Evolutionary conservation across 371 early-diverging fungal species (phyloP).

Genomic region (Phascolomyces articulosus): DNA sequence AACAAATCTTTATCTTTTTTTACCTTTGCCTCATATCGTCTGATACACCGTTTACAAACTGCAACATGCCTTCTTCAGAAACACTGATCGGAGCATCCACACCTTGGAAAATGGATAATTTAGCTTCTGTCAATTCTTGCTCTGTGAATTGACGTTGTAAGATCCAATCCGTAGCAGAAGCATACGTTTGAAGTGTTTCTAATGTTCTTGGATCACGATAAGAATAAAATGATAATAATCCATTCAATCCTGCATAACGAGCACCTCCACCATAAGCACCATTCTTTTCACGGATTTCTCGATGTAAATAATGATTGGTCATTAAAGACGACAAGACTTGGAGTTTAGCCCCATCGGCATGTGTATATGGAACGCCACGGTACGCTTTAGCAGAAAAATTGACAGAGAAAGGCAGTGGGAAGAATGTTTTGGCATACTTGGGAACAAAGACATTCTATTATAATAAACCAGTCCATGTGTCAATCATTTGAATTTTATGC

Average conservation of each 20-base stretch:
- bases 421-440: constrained; percentile 48
- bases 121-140: constrained; percentile 88
- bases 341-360: constrained; percentile 78
- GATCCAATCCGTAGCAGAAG: constrained; percentile 71
- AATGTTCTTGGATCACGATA: constrained; percentile 91
- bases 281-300: constrained; percentile 94
- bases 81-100: constrained; percentile 88
- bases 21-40: constrained; percentile 87
- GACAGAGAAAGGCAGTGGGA: constrained; percentile 83
- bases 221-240: constrained; percentile 87
- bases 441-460: constrained; percentile 32
- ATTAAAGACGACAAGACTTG: constrained; percentile 82
- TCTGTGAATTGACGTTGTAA: constrained; percentile 50
- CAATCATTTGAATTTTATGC: too few species aligned
- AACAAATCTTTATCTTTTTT: neutral
- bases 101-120: constrained; percentile 85
- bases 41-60: constrained; percentile 77
- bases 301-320: constrained; percentile 86
- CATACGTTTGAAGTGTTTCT: constrained; percentile 76
- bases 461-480: too few species aligned
- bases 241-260: constrained; percentile 70
- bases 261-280: constrained; percentile 97
- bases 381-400: constrained; percentile 82
- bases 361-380: constrained; percentile 83
- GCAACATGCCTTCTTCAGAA: constrained; percentile 82